Conservation (phyloP, 1,139 yeast genomes). For the Pichia sp. region DNA sequence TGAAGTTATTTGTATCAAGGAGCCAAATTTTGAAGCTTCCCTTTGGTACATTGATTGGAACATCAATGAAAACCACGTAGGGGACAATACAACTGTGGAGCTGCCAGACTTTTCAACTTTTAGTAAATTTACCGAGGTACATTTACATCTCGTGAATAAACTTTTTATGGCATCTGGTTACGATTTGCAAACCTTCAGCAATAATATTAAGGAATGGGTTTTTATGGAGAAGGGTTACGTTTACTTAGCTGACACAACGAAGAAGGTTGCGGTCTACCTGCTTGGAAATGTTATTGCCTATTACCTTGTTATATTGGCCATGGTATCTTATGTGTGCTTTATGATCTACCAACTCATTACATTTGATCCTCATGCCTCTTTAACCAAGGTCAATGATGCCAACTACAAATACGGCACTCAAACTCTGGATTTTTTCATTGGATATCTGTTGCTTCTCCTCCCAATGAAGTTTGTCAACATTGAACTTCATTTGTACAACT, state of each 20-base stretch:
- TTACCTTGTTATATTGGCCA: conserved; percentile 26
- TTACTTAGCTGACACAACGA: conserved; percentile 39
- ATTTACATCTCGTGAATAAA: no score
- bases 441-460: conserved; percentile 51
- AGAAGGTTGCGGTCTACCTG: conserved; percentile 31
- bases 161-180: no score
- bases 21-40: conserved; percentile 52
- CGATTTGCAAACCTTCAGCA: no score
- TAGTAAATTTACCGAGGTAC: conserved; percentile 38
- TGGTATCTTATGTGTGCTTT: conserved; percentile 6
- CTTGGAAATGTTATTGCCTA: conserved; percentile 56
- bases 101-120: conserved; percentile 24
- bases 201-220: conserved; percentile 42
- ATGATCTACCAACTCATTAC: conserved; percentile 11
- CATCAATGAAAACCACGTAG: conserved; percentile 38
- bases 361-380: conserved; percentile 18
- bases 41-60: conserved; percentile 61
- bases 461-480: conserved; percentile 51
- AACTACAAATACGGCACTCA: conserved; percentile 14
- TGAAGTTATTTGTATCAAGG: conserved; percentile 70
- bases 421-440: conserved; percentile 29
- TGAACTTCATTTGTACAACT: conserved; percentile 51
- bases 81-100: conserved; percentile 24
- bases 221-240: conserved; percentile 45
- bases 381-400: conserved; percentile 1